These are phyloP conservation scores for Capsaspora owczarzaki DNA, from an alignment of 78 protist species.

Conservation along the genomic window DNA sequence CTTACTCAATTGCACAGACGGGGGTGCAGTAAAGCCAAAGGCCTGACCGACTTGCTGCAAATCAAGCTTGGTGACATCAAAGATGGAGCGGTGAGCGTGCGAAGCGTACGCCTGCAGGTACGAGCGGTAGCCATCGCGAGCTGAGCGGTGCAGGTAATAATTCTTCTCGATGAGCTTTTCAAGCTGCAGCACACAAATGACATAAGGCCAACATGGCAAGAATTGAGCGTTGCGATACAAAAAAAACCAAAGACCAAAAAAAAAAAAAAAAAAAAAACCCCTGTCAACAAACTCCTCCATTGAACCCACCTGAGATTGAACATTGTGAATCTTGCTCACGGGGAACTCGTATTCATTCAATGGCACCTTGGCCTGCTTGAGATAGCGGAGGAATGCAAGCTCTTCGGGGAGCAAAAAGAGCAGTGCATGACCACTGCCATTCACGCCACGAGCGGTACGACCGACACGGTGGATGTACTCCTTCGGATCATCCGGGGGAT, in stretches of 20 bases:
- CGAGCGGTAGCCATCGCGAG: constrained; percentile 89
- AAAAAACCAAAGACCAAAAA: too few relatives aligned
- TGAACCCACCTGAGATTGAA: constrained; percentile 77
- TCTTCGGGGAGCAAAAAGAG: constrained; percentile 93
- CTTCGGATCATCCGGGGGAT: constrained; percentile 89
- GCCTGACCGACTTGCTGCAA: constrained; percentile 39
- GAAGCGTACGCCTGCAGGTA: constrained; percentile 91
- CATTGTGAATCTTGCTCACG: constrained; percentile 76
- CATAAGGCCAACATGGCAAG: neutral
- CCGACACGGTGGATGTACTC: constrained; percentile 97
- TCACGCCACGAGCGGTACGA: constrained; percentile 92
- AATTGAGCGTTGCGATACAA: neutral
- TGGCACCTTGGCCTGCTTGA: constrained; percentile 74
- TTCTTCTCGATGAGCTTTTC: constrained; percentile 86
- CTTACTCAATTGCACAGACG: constrained; percentile 47
- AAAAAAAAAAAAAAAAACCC: too few relatives aligned
- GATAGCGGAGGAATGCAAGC: constrained; percentile 85
- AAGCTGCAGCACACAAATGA: constrained; percentile 41
- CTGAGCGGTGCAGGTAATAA: constrained; percentile 86
- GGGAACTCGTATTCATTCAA: constrained; percentile 93
- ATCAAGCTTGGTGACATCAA: constrained; percentile 77
- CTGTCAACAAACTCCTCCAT: neutral
- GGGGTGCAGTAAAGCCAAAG: constrained; percentile 73
- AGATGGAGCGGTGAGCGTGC: constrained; percentile 83
- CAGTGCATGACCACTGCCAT: constrained; percentile 83